Evolutionary conservation across 805 yeast genomes (phyloP).

Genomic region (Komagataella phaffii): DNA sequence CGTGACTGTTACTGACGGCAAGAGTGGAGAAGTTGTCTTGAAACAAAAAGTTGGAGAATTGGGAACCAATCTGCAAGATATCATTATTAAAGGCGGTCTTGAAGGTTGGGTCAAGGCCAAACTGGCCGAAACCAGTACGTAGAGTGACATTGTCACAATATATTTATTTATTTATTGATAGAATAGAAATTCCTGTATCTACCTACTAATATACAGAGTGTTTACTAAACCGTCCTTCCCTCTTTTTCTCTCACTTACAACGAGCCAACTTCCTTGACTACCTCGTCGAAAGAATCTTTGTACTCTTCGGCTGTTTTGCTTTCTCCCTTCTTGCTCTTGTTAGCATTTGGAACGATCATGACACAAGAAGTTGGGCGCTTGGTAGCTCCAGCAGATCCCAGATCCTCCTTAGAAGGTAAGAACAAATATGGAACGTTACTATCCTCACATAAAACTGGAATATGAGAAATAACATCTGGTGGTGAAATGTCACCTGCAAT

Average conservation of each 20-base stretch:
- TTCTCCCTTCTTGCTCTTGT: constrained; percentile 60
- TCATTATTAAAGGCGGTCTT: constrained; percentile 91
- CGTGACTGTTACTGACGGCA: constrained; percentile 64
- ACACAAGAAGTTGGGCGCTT: constrained; percentile 98
- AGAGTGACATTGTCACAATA: not conserved
- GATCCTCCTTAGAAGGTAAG: constrained; percentile 94
- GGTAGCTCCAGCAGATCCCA: constrained; percentile 98
- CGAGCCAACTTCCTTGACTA: constrained; percentile 74
- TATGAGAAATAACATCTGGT: constrained; percentile 90
- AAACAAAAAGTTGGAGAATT: constrained; percentile 89
- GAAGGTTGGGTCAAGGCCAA: constrained; percentile 95
- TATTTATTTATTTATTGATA: not conserved
- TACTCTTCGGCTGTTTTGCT: constrained; percentile 71
- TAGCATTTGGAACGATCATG: constrained; percentile 94
- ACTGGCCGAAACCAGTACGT: constrained; percentile 14
- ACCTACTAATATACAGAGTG: not conserved
- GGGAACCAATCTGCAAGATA: constrained; percentile 91
- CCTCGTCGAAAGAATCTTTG: constrained; percentile 85
- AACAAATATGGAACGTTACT: constrained; percentile 81
- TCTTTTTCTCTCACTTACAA: constrained; percentile 13
- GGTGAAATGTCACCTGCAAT: constrained; percentile 99
- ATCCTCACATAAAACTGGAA: constrained; percentile 97
- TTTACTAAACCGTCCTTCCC: not conserved
- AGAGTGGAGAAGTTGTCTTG: constrained; percentile 41
- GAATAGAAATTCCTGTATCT: not conserved